These are phyloP conservation scores for Paracorniculantispora psalliotae DNA, from an alignment of 2,329 filamentous ascomycete genomes.

Conservation along the genomic window DNA sequence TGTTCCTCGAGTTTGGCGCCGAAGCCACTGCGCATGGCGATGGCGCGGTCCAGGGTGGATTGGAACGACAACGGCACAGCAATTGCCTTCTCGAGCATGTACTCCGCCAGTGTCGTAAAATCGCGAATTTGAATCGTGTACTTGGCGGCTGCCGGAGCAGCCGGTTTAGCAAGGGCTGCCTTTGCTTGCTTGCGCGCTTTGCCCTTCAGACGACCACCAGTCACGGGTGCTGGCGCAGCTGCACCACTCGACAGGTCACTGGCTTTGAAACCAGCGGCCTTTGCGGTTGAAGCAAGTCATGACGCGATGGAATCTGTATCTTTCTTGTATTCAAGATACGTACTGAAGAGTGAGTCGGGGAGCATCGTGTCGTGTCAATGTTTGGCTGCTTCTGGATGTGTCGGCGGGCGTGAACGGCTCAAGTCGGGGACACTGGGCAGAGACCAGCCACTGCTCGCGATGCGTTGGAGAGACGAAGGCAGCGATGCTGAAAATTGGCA, in stretches of 20 bases:
- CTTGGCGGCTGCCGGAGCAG: neutral
- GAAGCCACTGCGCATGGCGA: slow-evolving; percentile 17
- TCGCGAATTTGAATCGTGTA: slow-evolving; percentile 16
- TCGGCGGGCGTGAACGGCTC: no score
- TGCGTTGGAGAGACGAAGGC: no score
- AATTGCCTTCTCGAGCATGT: slow-evolving; percentile 14
- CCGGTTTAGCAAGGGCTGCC: neutral
- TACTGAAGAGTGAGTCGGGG: slow-evolving; percentile 13
- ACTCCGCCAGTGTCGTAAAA: slow-evolving; percentile 17
- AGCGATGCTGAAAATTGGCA: no score
- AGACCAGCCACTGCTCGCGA: no score
- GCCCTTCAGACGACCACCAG: neutral
- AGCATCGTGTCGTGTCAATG: neutral
- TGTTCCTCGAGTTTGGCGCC: slow-evolving; percentile 8
- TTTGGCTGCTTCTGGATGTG: no score
- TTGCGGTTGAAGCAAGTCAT: slow-evolving; percentile 19
- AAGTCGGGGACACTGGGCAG: no score
- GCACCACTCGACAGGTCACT: neutral
- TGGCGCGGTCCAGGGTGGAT: slow-evolving; percentile 17
- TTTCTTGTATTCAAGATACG: slow-evolving; percentile 19
- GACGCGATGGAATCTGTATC: slow-evolving; percentile 20
- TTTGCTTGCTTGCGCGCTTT: neutral
- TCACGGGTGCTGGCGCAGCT: neutral
- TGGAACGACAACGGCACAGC: slow-evolving; percentile 13
- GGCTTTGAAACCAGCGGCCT: slow-evolving; percentile 14